Conservation (phyloP, 1,139 yeast genomes). For the Protomyces inundatus region DNA sequence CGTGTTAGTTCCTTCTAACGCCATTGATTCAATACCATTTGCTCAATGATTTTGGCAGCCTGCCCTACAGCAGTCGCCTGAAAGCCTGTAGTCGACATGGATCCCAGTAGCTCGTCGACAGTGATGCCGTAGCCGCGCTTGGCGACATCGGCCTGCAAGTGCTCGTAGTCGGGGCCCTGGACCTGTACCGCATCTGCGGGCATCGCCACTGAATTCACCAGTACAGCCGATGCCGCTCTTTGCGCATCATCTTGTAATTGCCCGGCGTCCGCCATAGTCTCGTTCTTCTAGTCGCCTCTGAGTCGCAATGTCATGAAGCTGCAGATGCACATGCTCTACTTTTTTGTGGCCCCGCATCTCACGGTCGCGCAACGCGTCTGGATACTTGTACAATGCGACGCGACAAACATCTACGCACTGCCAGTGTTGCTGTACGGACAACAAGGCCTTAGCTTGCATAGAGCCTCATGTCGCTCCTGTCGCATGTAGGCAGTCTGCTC, state of each 20-base stretch:
- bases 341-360: neutral
- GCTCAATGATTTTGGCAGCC: constrained; percentile 85
- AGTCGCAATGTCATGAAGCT: neutral
- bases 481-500: neutral
- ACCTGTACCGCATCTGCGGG: constrained; percentile 74
- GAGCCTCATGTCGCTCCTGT: neutral
- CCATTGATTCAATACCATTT: constrained; percentile 75
- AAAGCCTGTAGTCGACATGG: constrained; percentile 96
- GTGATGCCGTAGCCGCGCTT: constrained; percentile 63
- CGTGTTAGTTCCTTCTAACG: neutral
- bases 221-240: constrained; percentile 74
- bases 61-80: constrained; percentile 82
- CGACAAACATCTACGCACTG: neutral
- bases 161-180: constrained; percentile 80
- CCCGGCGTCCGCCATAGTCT: neutral
- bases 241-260: constrained; percentile 1
- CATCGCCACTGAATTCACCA: constrained; percentile 78
- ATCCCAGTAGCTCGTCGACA: constrained; percentile 54
- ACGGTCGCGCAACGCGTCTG: neutral
- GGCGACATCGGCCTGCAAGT: constrained; percentile 42
- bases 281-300: neutral
- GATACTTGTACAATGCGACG: neutral
- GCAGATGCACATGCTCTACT: neutral
- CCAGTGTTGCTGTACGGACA: neutral
- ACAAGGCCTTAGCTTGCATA: neutral